These are phyloP conservation scores for Poa annua DNA, from an alignment of 176 grass and related monocot genomes.

Conservation along the genomic window DNA sequence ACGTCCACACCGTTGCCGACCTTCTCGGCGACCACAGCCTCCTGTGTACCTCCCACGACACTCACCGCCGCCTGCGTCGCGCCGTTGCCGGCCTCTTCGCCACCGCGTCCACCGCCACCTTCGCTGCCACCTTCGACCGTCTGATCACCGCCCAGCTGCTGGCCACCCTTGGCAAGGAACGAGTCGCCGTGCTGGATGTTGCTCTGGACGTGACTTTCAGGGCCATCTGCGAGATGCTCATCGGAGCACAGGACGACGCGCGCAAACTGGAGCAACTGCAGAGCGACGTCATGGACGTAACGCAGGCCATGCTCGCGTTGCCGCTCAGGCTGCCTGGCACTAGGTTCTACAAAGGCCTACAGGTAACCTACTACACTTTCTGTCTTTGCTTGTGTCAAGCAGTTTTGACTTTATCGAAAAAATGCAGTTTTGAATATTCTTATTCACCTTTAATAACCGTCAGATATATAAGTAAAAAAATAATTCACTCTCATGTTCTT, in stretches of 20 bases:
- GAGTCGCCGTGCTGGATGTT: constrained; percentile 57
- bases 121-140: constrained; percentile 52
- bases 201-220: constrained; percentile 67
- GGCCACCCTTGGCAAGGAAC: neutral
- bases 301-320: constrained; percentile 77
- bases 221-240: constrained; percentile 86
- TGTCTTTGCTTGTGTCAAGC: neutral
- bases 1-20: constrained; percentile 72
- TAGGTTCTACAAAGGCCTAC: constrained; percentile 67
- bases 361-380: constrained; percentile 36
- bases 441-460: no score
- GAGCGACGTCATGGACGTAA: constrained; percentile 68
- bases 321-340: constrained; percentile 70
- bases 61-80: constrained; percentile 57
- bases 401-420: no score
- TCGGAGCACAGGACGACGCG: constrained; percentile 44
- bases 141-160: constrained; percentile 23
- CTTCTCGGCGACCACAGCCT: constrained; percentile 81
- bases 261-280: constrained; percentile 44
- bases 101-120: constrained; percentile 42
- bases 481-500: no score
- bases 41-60: constrained; percentile 65
- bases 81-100: constrained; percentile 66
- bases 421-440: no score
- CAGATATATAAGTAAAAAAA: no score